phyloP scores from a whole-genome alignment of 345 rosid genomes.

The Dipteronia sinensis region DNA sequence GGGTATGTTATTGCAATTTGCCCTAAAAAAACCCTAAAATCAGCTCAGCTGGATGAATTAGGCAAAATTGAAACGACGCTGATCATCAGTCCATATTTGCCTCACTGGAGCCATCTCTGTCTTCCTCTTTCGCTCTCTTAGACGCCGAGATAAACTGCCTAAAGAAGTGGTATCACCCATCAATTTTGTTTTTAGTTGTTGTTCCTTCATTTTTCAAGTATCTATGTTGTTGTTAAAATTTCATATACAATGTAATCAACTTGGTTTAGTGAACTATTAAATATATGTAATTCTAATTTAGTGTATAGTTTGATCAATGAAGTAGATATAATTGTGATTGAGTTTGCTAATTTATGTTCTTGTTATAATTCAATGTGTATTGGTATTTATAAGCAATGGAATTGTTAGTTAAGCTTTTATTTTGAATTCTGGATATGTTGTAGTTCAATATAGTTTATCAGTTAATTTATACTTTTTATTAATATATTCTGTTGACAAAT shows the following conservation, averaged over 20 bases:
- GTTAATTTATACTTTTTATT: background rate
- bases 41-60: too few species aligned
- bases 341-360: background rate
- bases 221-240: background rate
- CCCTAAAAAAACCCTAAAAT: too few species aligned
- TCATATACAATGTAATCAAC: background rate
- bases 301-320: background rate
- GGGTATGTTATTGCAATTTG: too few species aligned
- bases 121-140: constrained; percentile 83
- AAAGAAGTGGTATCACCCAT: constrained; percentile 59
- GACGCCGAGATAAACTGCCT: constrained; percentile 81
- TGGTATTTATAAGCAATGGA: background rate
- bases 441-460: background rate
- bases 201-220: background rate
- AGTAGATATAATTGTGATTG: background rate
- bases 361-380: too few species aligned
- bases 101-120: constrained; percentile 80
- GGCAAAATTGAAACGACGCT: constrained; percentile 15
- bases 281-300: background rate
- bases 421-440: background rate
- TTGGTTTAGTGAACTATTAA: too few species aligned
- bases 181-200: background rate
- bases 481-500: too few species aligned
- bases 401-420: background rate
- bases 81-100: constrained; percentile 65